Conservation (phyloP, 2,329 filamentous ascomycete genomes). For the Pseudocercospora crystallina region DNA sequence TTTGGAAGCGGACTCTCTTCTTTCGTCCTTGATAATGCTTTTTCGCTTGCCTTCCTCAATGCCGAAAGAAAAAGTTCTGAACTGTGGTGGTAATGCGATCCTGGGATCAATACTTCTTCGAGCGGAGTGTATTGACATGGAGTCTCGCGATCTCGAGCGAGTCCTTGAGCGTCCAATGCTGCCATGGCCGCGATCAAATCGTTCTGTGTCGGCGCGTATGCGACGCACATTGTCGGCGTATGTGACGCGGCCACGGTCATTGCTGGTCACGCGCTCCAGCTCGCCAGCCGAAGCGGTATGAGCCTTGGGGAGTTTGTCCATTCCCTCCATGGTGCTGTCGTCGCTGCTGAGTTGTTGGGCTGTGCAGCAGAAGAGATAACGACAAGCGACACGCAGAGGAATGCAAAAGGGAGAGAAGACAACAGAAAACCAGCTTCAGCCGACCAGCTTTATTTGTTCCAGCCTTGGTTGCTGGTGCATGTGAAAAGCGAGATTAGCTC, state of each 20-base stretch:
- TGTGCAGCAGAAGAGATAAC: not conserved
- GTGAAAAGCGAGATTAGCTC: slow-evolving; percentile 13
- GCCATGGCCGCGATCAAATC: slow-evolving; percentile 12
- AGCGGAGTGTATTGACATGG: slow-evolving; percentile 38
- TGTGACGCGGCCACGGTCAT: slow-evolving; percentile 22
- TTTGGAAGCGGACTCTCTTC: slow-evolving; percentile 1
- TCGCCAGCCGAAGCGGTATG: slow-evolving; percentile 11
- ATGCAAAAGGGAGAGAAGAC: not conserved
- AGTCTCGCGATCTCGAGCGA: slow-evolving; percentile 30
- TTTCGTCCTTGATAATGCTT: slow-evolving; percentile 27
- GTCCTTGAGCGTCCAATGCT: slow-evolving; percentile 4
- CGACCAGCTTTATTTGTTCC: slow-evolving; percentile 8
- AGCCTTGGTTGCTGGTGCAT: slow-evolving; percentile 7
- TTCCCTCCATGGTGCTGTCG: slow-evolving; percentile 8
- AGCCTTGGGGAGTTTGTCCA: slow-evolving; percentile 11
- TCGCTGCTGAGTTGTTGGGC: not conserved
- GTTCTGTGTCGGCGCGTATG: slow-evolving; percentile 14
- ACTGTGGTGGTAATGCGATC: slow-evolving; percentile 45
- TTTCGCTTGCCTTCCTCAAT: slow-evolving; percentile 38
- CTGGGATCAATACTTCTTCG: slow-evolving; percentile 43
- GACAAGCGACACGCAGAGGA: not conserved
- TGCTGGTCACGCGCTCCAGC: slow-evolving; percentile 13
- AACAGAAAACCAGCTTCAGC: not conserved
- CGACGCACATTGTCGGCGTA: slow-evolving; percentile 20
- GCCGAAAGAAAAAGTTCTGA: slow-evolving; percentile 47